Evolutionary conservation across 306 rosid genomes (phyloP), one percentile per base, ranked within the genome.

Genomic region (Carpinus fangiana): DNA sequence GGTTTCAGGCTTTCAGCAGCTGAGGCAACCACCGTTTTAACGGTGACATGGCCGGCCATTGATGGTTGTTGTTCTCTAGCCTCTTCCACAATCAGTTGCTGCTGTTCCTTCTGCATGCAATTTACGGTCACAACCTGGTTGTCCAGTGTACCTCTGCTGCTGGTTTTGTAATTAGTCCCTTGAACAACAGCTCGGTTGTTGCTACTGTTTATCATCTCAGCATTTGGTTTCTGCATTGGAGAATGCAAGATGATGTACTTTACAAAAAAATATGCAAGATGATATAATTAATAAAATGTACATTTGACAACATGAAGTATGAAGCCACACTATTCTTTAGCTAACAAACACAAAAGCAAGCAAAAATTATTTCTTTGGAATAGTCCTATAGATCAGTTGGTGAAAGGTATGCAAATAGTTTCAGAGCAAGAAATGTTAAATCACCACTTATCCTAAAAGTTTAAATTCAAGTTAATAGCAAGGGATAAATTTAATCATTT

Each of bases 161-260:
- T 76, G 47, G 81, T 81, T 84, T 71, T 85, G 82, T 69, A 47
- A 67, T 76, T 57, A 17, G 73, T 34, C 73, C 78, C 89, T 46
- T 79, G 80, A 45, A 61, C 61, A 75, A 53, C 83, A 55, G 50
- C 20, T 57, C 74, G 78, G 76, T 73, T 88, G 79, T 74, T 81
- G 47, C 20, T 43, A 53, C 38, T 70, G 76, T 85, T 88, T 13
- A 70, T 77, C 6, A 60, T 64, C 67, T 86, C 94, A 16, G 60
- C 70, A 82, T 82, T 90, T 70, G 89, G 82, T 83, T 82, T 92
- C 97, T 94, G 93, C 84, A 80, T 2, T 47, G 60, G 57, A 43
- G 34, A 55, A 23, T 51, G 57, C 12, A 62, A 74, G 16, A 52
- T 48, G 45, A 17, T 18, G 41, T 41, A 60, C 74, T 26, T 4